Percentiles rank a stretch among this genome's conserved stretches.
Conservation (phyloP, 306 rosid species). For the Echinosophora koreensis region DNA sequence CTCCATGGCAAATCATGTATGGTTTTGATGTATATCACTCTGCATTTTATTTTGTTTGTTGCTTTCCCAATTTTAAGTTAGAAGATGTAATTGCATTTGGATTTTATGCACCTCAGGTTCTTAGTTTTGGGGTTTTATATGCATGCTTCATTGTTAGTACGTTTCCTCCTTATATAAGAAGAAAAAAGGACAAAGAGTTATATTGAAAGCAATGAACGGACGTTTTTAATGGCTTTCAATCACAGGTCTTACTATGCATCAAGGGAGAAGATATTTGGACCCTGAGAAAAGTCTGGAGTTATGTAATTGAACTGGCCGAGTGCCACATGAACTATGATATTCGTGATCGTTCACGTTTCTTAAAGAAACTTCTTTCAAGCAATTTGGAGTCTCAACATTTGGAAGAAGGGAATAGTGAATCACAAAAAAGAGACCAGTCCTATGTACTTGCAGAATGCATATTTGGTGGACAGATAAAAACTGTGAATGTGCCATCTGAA, state of each 20-base stretch:
- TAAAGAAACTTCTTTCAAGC: slow-evolving; percentile 65
- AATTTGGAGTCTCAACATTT: slow-evolving; percentile 60
- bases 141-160: neutral
- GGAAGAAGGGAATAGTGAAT: slow-evolving; percentile 48
- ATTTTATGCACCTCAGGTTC: slow-evolving; percentile 21
- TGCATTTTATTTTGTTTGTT: slow-evolving; percentile 17
- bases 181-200: neutral
- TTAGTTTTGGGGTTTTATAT: slow-evolving; percentile 33
- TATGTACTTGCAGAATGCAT: slow-evolving; percentile 67
- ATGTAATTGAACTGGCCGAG: slow-evolving; percentile 84
- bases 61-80: slow-evolving; percentile 28
- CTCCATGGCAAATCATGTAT: slow-evolving; percentile 20
- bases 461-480: slow-evolving; percentile 62
- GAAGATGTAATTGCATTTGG: slow-evolving; percentile 22
- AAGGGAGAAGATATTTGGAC: slow-evolving; percentile 65
- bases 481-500: slow-evolving; percentile 55
- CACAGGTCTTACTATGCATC: slow-evolving; percentile 68
- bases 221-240: slow-evolving; percentile 42
- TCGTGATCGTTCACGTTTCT: slow-evolving; percentile 84
- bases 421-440: slow-evolving; percentile 57
- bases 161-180: slow-evolving; percentile 15
- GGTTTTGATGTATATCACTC: slow-evolving; percentile 28
- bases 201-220: slow-evolving; percentile 26
- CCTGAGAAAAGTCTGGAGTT: slow-evolving; percentile 62
- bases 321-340: slow-evolving; percentile 81